A percentile compares a stretch with the other conserved stretches of the same genome.
phyloP scores from a whole-genome alignment of 176 grass and related monocot genomes.

The Aechmea fasciata region DNA sequence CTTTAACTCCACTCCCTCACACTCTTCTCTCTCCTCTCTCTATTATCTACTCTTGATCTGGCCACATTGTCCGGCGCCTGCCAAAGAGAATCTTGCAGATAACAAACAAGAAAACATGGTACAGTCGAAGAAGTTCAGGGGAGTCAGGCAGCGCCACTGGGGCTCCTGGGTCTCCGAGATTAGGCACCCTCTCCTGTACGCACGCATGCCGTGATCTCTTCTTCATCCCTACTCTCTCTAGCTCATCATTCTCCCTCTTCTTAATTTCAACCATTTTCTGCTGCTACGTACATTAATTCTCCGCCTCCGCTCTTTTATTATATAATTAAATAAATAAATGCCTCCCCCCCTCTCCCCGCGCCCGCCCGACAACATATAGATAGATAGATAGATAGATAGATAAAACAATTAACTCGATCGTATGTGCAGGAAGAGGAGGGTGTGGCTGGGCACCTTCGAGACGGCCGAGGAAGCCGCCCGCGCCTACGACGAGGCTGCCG shows the following conservation, averaged over 20 bases:
- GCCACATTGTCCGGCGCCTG: not conserved
- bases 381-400: not conserved
- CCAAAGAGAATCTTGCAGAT: conserved; percentile 15
- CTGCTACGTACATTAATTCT: not conserved
- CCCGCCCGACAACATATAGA: too few species aligned
- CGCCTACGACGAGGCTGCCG: conserved; percentile 92
- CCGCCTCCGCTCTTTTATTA: not conserved
- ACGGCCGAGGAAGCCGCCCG: conserved; percentile 95
- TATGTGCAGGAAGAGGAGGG: conserved; percentile 93
- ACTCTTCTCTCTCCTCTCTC: conserved; percentile 29
- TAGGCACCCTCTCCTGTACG: conserved; percentile 97
- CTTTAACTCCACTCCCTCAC: conserved; percentile 23
- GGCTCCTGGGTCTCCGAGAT: conserved; percentile 99
- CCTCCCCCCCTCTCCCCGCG: too few species aligned
- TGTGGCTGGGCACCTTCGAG: conserved; percentile 99
- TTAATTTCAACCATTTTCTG: conserved; percentile 1
- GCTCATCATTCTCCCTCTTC: conserved; percentile 7
- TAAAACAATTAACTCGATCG: not conserved
- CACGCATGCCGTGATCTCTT: not conserved
- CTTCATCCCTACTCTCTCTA: not conserved
- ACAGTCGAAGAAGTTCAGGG: conserved; percentile 97
- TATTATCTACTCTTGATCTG: conserved; percentile 11
- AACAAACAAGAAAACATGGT: conserved; percentile 49
- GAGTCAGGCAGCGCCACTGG: conserved; percentile 99
- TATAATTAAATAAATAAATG: not conserved